Evolutionary conservation across 2,329 filamentous ascomycete species (phyloP), one percentile per base, ranked within the genome.

Genomic region (Colletotrichum simmondsii): DNA sequence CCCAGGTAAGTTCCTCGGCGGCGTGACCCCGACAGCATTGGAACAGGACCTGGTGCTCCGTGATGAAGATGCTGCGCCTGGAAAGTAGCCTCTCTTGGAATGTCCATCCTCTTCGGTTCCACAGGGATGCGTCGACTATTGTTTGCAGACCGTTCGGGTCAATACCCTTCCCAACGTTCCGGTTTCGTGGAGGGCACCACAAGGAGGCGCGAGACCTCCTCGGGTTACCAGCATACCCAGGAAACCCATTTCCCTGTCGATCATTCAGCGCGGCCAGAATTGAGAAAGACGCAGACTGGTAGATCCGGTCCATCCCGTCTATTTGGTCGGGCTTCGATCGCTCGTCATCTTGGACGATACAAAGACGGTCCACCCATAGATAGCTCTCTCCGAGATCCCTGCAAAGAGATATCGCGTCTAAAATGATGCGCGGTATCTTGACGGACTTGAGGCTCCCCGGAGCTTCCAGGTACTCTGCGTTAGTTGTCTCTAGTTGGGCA

Each of bases 341-440:
- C 22, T 79, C 77, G 65, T 86, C 82, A 68, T 86, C 83, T 72
- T 87, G 85, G 2, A 84, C 78, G 65, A 86, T 84, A 69, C 84
- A 86, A 53, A 85, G 77, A 54, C 81, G 79, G 70, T 87, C 86
- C 26, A 87, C 81, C 86, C 85, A 87, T 19, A 87, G 77, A 70
- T 84, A 81, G 0, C 81, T 79, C 26, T 85, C 78, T 1, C 81
- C 82, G 5, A 87, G 78, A 76, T 84, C 85, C 68, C 79, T 81
- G 19, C 83, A 80, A 10, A 86, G 77, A 80, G 82, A 83, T 65
- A 86, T 83, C 66, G 84, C 83, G 68, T 85, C 84, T n/a, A 81
- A 63, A 65, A 85, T 82, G 2, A 83, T 84, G 46, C 80, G 79
- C 16, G 83, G 83, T 10, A 86, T 75, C 5, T n/a, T n/a, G 37